A percentile compares a stretch with the other conserved stretches of the same genome.
Conservation (phyloP, 345 rosid genomes). For the Conringia planisiliqua region DNA sequence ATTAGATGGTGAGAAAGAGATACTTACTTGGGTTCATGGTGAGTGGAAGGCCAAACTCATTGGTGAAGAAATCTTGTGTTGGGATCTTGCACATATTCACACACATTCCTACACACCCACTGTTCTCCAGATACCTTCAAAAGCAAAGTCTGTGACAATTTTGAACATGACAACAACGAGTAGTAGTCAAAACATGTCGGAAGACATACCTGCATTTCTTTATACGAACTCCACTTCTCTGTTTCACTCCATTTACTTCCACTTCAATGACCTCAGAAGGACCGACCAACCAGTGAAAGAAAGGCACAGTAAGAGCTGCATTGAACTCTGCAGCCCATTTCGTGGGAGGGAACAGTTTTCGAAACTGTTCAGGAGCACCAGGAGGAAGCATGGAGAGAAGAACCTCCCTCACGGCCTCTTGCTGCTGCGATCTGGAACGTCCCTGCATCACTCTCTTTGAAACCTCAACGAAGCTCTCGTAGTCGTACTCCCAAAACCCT, state of each 20-base stretch:
- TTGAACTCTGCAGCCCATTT: conserved; percentile 96
- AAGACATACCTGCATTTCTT: conserved; percentile 31
- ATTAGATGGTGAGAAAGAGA: background rate
- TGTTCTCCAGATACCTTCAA: conserved; percentile 87
- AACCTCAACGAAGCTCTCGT: conserved; percentile 80
- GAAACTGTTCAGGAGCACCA: conserved; percentile 91
- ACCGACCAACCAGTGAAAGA: conserved; percentile 94
- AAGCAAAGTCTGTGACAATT: background rate
- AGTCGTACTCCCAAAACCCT: conserved; percentile 59
- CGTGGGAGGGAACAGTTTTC: conserved; percentile 88
- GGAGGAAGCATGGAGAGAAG: conserved; percentile 95
- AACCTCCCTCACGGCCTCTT: conserved; percentile 84
- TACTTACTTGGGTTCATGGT: conserved; percentile 83
- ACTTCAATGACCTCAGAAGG: conserved; percentile 94
- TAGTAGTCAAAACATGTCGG: background rate
- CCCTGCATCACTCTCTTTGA: conserved; percentile 87
- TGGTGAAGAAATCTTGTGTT: conserved; percentile 97
- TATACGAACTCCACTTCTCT: conserved; percentile 77
- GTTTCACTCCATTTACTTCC: conserved; percentile 81
- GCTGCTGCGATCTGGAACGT: conserved; percentile 66
- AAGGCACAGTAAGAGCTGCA: conserved; percentile 90
- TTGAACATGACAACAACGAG: background rate
- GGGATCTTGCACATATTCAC: conserved; percentile 97
- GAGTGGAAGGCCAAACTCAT: conserved; percentile 91
- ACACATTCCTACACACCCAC: conserved; percentile 97